These are phyloP conservation scores for Diaporthe vaccinii DNA, from an alignment of 2,329 filamentous ascomycete genomes.

Conservation along the genomic window DNA sequence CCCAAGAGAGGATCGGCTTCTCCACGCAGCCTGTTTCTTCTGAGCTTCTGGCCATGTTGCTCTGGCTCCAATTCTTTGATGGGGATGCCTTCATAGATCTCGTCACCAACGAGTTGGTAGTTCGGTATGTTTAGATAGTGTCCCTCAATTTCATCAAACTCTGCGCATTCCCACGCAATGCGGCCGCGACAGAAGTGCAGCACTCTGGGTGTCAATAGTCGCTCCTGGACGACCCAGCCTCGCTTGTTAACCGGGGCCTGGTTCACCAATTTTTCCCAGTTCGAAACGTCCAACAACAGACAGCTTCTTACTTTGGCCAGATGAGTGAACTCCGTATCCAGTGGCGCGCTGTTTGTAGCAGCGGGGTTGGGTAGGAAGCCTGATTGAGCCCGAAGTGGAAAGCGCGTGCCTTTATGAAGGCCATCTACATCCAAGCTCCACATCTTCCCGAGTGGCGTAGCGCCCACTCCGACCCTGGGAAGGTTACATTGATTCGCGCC, in stretches of 20 bases:
- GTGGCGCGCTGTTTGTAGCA: background rate
- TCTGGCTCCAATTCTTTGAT: constrained; percentile 4
- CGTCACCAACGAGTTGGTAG: background rate
- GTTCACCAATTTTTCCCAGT: constrained; percentile 30
- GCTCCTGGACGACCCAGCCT: constrained; percentile 46
- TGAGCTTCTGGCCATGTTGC: background rate
- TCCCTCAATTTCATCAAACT: constrained; percentile 29
- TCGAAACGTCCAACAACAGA: constrained; percentile 20
- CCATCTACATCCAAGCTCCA: background rate
- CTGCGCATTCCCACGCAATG: constrained; percentile 43
- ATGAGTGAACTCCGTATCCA: background rate
- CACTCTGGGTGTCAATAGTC: constrained; percentile 43
- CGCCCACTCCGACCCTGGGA: too few species aligned
- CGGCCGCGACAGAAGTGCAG: constrained; percentile 44
- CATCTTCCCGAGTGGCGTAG: background rate
- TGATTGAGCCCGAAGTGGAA: background rate
- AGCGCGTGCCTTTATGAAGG: background rate
- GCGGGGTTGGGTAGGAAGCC: too few species aligned
- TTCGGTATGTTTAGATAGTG: background rate
- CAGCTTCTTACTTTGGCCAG: constrained; percentile 5
- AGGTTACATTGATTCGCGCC: background rate
- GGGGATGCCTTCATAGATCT: background rate
- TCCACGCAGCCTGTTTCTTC: background rate
- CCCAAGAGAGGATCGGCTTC: background rate
- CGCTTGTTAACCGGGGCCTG: constrained; percentile 40